Conservation (phyloP, 129 eudicot species). For the Lactuca saligna region DNA sequence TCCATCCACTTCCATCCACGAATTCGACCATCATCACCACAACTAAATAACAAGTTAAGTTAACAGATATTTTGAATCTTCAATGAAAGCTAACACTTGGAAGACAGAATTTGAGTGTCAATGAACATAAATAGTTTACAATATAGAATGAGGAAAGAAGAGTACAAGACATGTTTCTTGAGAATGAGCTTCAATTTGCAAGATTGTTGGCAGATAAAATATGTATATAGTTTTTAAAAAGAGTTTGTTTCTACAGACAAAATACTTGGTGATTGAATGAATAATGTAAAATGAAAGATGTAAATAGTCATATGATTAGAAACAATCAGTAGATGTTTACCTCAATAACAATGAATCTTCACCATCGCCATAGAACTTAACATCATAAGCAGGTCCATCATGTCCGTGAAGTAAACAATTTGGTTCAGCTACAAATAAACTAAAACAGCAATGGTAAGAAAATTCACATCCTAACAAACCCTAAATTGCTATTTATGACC, state of each 20-base stretch:
- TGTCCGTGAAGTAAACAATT: constrained; percentile 63
- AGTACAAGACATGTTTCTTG: constrained; percentile 5
- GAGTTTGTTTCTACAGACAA: neutral
- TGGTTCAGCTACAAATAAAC: constrained; percentile 68
- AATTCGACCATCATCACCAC: constrained; percentile 96
- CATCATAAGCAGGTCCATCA: constrained; percentile 92
- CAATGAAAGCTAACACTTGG: neutral
- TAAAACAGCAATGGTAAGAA: constrained; percentile 22
- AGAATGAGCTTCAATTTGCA: neutral
- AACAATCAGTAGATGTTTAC: constrained; percentile 35
- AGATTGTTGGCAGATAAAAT: neutral
- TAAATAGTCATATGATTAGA: neutral
- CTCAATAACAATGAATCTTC: constrained; percentile 78
- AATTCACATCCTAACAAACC: constrained; percentile 8
- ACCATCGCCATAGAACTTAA: constrained; percentile 67
- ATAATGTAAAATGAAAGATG: neutral
- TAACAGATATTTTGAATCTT: constrained; percentile 3
- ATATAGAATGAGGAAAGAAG: neutral
- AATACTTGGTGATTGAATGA: neutral
- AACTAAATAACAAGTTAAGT: constrained; percentile 45
- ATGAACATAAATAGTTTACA: constrained; percentile 3
- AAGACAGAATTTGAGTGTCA: neutral
- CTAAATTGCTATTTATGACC: neutral
- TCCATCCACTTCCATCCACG: constrained; percentile 97
- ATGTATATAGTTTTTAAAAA: neutral